Conservation (phyloP, 352 stramenopile species). For the Pythium monospermum region DNA sequence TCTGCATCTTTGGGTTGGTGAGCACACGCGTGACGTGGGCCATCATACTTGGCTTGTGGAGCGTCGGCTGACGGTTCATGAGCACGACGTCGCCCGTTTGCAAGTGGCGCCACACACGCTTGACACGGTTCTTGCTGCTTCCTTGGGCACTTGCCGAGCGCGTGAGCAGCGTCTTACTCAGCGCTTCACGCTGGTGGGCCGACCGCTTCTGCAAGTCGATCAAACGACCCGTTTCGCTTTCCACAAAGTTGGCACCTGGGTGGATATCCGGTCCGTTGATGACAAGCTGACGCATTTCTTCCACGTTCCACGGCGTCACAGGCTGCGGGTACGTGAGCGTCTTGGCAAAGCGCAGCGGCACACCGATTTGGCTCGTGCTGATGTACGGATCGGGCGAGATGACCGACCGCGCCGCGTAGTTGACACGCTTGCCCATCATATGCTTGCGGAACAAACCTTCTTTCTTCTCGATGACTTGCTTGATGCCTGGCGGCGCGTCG, state of each 20-base stretch:
- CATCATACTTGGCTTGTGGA: conserved; percentile 99
- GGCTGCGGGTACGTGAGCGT: conserved; percentile 97
- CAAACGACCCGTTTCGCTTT: conserved; percentile 91
- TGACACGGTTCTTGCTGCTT: conserved; percentile 84
- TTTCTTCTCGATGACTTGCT: conserved; percentile 99
- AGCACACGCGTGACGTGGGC: conserved; percentile 97
- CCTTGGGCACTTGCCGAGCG: conserved; percentile 76
- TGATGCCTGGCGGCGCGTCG: conserved; percentile 88
- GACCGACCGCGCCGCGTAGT: conserved; percentile 98
- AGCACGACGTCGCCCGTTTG: conserved; percentile 98
- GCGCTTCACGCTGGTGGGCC: conserved; percentile 90
- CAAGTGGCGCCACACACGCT: conserved; percentile 97
- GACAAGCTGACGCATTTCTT: conserved; percentile 95
- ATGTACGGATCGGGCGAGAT: conserved; percentile 99
- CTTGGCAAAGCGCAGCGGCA: conserved; percentile 97
- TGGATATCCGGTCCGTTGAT: conserved; percentile 95
- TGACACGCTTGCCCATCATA: conserved; percentile 99
- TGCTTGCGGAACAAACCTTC: conserved; percentile 99
- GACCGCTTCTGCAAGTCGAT: conserved; percentile 95
- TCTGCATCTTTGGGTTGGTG: conserved; percentile 96
- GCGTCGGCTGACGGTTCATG: conserved; percentile 99
- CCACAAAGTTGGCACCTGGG: conserved; percentile 97
- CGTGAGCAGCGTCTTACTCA: conserved; percentile 94
- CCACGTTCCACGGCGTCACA: conserved; percentile 97
- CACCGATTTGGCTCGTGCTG: conserved; percentile 99